These are phyloP conservation scores for Ascochyta clinopodiicola DNA, from an alignment of 2,329 filamentous ascomycete species.

Conservation along the genomic window DNA sequence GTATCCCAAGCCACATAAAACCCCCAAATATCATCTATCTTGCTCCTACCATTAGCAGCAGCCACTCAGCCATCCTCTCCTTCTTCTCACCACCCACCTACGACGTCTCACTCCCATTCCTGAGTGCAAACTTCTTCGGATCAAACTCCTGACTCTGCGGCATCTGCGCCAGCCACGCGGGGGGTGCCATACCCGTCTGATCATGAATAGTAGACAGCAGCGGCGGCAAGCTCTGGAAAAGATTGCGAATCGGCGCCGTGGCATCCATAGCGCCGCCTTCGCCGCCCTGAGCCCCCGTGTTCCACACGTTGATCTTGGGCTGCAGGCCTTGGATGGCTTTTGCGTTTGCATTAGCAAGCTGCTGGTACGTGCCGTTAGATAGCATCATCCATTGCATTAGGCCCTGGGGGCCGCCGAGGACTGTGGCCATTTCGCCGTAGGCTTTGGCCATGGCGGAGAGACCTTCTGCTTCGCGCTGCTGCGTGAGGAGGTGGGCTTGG, in stretches of 20 bases:
- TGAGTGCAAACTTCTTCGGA: constrained; percentile 30
- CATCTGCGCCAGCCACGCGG: constrained; percentile 72
- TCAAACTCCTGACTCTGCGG: constrained; percentile 41
- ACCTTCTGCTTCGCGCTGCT: constrained; percentile 79
- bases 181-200: constrained; percentile 82
- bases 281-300: constrained; percentile 67
- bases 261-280: constrained; percentile 58
- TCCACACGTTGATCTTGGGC: constrained; percentile 92
- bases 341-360: constrained; percentile 80
- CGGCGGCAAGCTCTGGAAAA: constrained; percentile 85
- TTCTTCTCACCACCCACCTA: background rate
- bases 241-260: constrained; percentile 72
- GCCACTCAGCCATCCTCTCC: background rate
- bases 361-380: constrained; percentile 78
- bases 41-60: background rate
- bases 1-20: background rate
- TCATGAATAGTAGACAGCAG: constrained; percentile 86
- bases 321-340: constrained; percentile 76
- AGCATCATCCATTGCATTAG: constrained; percentile 89
- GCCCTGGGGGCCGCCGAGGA: constrained; percentile 78
- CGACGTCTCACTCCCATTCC: constrained; percentile 34
- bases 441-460: constrained; percentile 78
- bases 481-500: constrained; percentile 64
- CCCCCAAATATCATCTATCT: background rate
- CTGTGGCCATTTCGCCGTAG: constrained; percentile 73